Evolutionary conservation across 495 filamentous ascomycete genomes (phyloP).

Genomic region (Podospora bellae-mahoneyi): DNA sequence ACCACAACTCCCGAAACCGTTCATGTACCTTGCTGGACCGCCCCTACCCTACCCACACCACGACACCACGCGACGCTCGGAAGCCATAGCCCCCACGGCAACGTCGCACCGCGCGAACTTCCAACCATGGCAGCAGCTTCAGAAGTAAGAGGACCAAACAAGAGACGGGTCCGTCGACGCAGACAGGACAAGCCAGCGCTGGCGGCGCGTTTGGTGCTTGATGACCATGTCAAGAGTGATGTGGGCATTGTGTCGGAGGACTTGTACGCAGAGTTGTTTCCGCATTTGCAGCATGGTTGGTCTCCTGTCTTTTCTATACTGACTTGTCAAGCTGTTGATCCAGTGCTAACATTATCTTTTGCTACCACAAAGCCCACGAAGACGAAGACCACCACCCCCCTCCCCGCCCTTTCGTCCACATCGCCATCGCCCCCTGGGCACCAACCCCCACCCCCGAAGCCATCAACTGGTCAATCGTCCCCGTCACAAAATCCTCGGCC

Average conservation of each 20-base stretch:
- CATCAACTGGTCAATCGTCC: slow-evolving; percentile 78
- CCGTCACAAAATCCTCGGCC: slow-evolving; percentile 59
- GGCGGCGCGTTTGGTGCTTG: slow-evolving; percentile 61
- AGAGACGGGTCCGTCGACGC: slow-evolving; percentile 48
- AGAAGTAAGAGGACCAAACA: slow-evolving; percentile 25
- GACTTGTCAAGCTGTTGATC: slow-evolving; percentile 21
- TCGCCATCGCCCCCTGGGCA: slow-evolving; percentile 79
- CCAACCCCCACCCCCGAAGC: slow-evolving; percentile 62
- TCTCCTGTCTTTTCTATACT: slow-evolving; percentile 3
- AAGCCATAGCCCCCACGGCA: background rate
- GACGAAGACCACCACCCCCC: slow-evolving; percentile 30
- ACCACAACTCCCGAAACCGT: background rate
- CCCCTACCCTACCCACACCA: background rate
- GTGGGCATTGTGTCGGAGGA: slow-evolving; percentile 84
- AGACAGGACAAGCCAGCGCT: slow-evolving; percentile 54
- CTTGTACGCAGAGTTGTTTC: slow-evolving; percentile 78
- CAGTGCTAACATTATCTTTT: background rate
- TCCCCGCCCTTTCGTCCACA: slow-evolving; percentile 49
- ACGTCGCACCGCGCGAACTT: background rate
- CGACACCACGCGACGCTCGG: slow-evolving; percentile 3
- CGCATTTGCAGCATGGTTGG: slow-evolving; percentile 39
- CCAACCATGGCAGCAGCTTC: slow-evolving; percentile 16
- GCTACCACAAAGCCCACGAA: slow-evolving; percentile 14
- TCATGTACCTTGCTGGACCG: background rate
- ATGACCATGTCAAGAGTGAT: slow-evolving; percentile 83